Percentiles rank a stretch among this genome's conserved stretches.
Conservation (phyloP, 352 stramenopile genomes). For the Globisporangium lucens region DNA sequence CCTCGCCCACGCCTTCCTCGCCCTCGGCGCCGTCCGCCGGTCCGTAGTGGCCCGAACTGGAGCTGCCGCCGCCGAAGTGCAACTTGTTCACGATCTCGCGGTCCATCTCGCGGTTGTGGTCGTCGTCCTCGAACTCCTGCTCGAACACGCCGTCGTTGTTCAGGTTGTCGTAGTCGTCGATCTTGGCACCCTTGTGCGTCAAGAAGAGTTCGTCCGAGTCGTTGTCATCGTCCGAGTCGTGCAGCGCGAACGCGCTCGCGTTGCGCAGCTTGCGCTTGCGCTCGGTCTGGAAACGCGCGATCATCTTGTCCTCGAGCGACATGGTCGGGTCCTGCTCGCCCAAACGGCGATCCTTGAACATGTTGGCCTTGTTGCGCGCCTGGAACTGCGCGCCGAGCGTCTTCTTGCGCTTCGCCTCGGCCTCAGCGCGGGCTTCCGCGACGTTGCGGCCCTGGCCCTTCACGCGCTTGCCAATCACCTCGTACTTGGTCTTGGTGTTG, state of each 20-base stretch:
- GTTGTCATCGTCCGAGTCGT: slow-evolving; percentile 76
- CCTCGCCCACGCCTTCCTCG: slow-evolving; percentile 14
- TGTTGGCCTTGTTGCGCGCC: slow-evolving; percentile 85
- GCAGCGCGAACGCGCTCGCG: slow-evolving; percentile 63
- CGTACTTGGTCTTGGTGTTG: slow-evolving; percentile 87
- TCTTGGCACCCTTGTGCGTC: slow-evolving; percentile 71
- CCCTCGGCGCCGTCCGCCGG: slow-evolving; percentile 16
- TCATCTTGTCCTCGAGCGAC: slow-evolving; percentile 93
- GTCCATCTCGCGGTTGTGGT: slow-evolving; percentile 72
- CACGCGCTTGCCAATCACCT: slow-evolving; percentile 86
- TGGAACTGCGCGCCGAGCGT: slow-evolving; percentile 85
- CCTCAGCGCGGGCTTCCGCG: slow-evolving; percentile 71
- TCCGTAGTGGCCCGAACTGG: slow-evolving; percentile 13
- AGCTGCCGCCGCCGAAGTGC: slow-evolving; percentile 75
- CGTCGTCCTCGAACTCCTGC: slow-evolving; percentile 61
- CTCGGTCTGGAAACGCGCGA: slow-evolving; percentile 87
- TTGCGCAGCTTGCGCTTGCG: slow-evolving; percentile 86
- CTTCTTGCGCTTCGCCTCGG: slow-evolving; percentile 81
- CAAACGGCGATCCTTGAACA: slow-evolving; percentile 84
- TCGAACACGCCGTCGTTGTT: slow-evolving; percentile 45
- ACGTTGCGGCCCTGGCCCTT: slow-evolving; percentile 90
- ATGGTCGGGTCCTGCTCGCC: slow-evolving; percentile 81
- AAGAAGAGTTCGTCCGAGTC: slow-evolving; percentile 76
- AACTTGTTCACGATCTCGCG: slow-evolving; percentile 80
- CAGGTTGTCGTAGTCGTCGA: slow-evolving; percentile 72